A percentile compares a stretch with the other conserved stretches of the same genome.
Conservation (phyloP, 345 rosid genomes). For the Moringa oleifera region DNA sequence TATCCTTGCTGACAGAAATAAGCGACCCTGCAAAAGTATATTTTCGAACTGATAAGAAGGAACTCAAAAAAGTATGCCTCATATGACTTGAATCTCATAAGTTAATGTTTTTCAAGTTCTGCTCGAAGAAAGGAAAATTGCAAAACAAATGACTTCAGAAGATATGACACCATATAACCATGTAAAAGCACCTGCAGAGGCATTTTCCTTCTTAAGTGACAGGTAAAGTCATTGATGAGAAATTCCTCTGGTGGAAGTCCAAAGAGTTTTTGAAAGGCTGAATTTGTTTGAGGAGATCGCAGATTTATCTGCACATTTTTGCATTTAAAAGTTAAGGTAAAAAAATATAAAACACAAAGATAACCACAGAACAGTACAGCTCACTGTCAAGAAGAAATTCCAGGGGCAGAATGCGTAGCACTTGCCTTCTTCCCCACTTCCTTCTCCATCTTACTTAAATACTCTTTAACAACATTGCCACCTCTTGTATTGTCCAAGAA, state of each 20-base stretch:
- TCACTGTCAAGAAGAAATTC: slow-evolving; percentile 5
- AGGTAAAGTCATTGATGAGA: slow-evolving; percentile 94
- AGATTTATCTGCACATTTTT: slow-evolving; percentile 62
- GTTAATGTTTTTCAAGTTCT: not conserved
- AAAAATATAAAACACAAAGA: slow-evolving; percentile 4
- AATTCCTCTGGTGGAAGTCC: slow-evolving; percentile 93
- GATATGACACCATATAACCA: slow-evolving; percentile 7
- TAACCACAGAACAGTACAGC: not conserved
- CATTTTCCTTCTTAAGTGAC: slow-evolving; percentile 94
- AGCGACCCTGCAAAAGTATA: slow-evolving; percentile 67
- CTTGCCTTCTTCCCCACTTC: slow-evolving; percentile 96
- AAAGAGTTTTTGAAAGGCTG: slow-evolving; percentile 95
- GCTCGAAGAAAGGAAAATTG: slow-evolving; percentile 1
- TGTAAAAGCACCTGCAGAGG: slow-evolving; percentile 66
- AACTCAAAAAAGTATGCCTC: not conserved
- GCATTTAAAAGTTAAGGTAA: slow-evolving; percentile 3
- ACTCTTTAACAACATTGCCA: slow-evolving; percentile 73
- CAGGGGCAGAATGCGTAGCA: slow-evolving; percentile 11
- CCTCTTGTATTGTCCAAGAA: slow-evolving; percentile 90
- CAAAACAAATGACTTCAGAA: not conserved
- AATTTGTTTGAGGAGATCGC: slow-evolving; percentile 95
- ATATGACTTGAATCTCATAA: not conserved
- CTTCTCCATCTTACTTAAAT: slow-evolving; percentile 94
- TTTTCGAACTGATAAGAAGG: not conserved
- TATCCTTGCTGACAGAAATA: slow-evolving; percentile 85